Base-by-base conservation (phyloP, 768 basidiomycete species). In the Mrakia hoshinonis region DNA sequence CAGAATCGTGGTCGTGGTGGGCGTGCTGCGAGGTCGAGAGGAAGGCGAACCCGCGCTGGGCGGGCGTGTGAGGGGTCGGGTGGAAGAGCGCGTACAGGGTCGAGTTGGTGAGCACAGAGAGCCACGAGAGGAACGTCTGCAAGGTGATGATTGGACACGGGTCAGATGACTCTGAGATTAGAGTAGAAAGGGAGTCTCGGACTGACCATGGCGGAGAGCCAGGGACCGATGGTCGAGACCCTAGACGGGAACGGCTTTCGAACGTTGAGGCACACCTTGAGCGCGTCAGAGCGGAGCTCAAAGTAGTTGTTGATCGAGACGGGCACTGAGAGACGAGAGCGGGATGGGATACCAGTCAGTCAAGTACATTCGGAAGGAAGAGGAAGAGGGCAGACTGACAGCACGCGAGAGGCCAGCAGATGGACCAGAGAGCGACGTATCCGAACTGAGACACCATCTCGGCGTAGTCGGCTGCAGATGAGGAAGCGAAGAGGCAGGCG, bases 371-470 rank as follows among this genome's bases (percentile, higher is more conserved):
- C 34, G 11, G 24, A 26, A 38, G 34, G 20, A 29, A 62, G 34
- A 66, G 61, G 38, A 4, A 29, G 29, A 26, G 2, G 36, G 47
- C 77, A 46, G 26, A 65, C 85, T 48, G 68, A 88, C 88, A 83
- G 31, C 92, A 87, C 2, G 92, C 89, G 22, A 98, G 82, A 3
- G 94, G 92, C 92, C 93, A 98, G 71, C 94, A 91, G 38, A 91
- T 87, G 58, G 87, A 90, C 92, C 93, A 98, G 26, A 97, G 82
- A 10, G 86, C 87, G 38, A 97, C 87, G 77, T 95, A 93, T 0
- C 95, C 94, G 78, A 95, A 96, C 76, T 81, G 80, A 11, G 89
- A 89, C 20, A 90, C 90, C 94, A 99, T 97, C 81, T 99, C 96
- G 76, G 86, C 87, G 79, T 95, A 99, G 80, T 97, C 95, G 66